A percentile compares a stretch with the other conserved stretches of the same genome.
These are phyloP conservation scores for Schizosaccharomyces versatilis DNA, from an alignment of 1,139 yeast genomes.

Conservation along the genomic window DNA sequence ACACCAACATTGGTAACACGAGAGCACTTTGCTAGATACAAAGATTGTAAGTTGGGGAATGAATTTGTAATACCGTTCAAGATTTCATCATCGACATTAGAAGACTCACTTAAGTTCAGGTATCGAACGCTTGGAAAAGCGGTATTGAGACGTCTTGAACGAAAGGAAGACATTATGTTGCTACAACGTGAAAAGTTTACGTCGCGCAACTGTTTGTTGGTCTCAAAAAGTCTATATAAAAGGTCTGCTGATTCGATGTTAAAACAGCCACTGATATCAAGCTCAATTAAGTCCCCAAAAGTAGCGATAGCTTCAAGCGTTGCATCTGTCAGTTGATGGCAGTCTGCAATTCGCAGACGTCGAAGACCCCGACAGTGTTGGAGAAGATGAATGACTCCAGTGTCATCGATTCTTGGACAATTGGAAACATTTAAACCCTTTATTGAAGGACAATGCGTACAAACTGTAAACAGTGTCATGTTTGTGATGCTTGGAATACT, in stretches of 20 bases:
- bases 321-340: slow-evolving; percentile 44
- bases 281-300: slow-evolving; percentile 63
- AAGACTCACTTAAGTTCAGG: slow-evolving; percentile 69
- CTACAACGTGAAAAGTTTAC: slow-evolving; percentile 35
- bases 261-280: slow-evolving; percentile 30
- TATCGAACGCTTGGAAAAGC: slow-evolving; percentile 36
- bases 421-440: slow-evolving; percentile 86
- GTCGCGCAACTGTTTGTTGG: slow-evolving; percentile 2
- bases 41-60: slow-evolving; percentile 73
- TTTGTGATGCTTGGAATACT: slow-evolving; percentile 49
- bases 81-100: slow-evolving; percentile 56
- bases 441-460: slow-evolving; percentile 48
- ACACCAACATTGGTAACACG: slow-evolving; percentile 70
- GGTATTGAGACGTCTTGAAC: slow-evolving; percentile 17
- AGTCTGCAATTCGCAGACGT: slow-evolving; percentile 61
- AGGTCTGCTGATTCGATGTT: slow-evolving; percentile 5
- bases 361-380: slow-evolving; percentile 51
- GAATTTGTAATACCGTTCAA: slow-evolving; percentile 48
- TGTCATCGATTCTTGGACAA: slow-evolving; percentile 46
- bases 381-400: slow-evolving; percentile 39
- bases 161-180: slow-evolving; percentile 35
- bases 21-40: slow-evolving; percentile 72
- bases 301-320: slow-evolving; percentile 40
- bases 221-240: not conserved
- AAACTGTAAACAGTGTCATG: slow-evolving; percentile 46